A percentile compares a stretch with the other conserved stretches of the same genome.
Evolutionary conservation across 768 basidiomycete genomes (phyloP).

Genomic region (Boletus eberwhitei): DNA sequence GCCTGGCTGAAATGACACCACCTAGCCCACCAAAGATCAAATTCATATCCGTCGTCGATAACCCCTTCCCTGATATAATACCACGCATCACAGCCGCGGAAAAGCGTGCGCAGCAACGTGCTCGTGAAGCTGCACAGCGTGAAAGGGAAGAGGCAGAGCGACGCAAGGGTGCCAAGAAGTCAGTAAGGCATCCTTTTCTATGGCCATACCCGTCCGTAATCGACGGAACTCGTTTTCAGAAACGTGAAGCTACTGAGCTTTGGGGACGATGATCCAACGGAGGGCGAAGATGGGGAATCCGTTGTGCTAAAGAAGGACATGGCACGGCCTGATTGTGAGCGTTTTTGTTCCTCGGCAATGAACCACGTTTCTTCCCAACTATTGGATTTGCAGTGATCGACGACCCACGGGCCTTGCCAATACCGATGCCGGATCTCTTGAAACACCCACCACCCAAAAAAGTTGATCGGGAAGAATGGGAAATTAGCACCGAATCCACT

Average conservation of each 20-base stretch:
- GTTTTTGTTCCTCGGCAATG: neutral
- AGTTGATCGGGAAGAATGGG: slow-evolving; percentile 1
- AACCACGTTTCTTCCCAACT: neutral
- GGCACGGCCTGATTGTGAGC: slow-evolving; percentile 78
- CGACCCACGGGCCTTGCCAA: slow-evolving; percentile 6
- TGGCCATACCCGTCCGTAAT: neutral
- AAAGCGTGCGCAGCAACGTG: slow-evolving; percentile 77
- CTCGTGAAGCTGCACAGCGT: slow-evolving; percentile 68
- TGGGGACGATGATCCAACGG: slow-evolving; percentile 65
- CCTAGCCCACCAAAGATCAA: slow-evolving; percentile 88
- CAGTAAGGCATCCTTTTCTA: slow-evolving; percentile 22
- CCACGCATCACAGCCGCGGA: slow-evolving; percentile 96
- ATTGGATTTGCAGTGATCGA: slow-evolving; percentile 23
- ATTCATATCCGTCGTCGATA: slow-evolving; percentile 79
- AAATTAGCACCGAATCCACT: neutral
- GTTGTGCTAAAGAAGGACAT: slow-evolving; percentile 67
- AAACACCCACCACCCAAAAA: slow-evolving; percentile 2
- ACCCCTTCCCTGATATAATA: slow-evolving; percentile 93
- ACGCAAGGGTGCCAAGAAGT: slow-evolving; percentile 87
- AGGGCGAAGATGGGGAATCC: slow-evolving; percentile 53
- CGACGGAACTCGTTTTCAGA: slow-evolving; percentile 38
- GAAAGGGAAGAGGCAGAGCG: slow-evolving; percentile 76
- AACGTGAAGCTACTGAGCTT: slow-evolving; percentile 91
- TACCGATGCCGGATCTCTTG: slow-evolving; percentile 7
- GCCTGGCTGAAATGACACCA: neutral